Evolutionary conservation across 2,329 filamentous ascomycete genomes (phyloP), one percentile per base, ranked within the genome.

Genomic region (Fusarium anthophilum): DNA sequence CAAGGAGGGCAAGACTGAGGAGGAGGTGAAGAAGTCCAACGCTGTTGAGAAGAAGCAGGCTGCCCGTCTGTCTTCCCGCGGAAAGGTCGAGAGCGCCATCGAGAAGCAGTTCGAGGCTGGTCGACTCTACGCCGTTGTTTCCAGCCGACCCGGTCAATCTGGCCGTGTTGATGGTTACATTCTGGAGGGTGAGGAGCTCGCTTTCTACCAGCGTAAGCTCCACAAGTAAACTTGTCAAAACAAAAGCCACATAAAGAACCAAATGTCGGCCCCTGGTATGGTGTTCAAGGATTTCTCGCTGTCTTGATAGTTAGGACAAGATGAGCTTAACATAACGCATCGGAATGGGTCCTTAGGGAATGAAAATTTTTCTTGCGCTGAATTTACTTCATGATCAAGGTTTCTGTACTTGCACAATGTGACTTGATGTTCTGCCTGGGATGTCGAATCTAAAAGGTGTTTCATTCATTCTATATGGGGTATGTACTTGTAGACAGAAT

Each of bases 91-190:
- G 88, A 76, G 87, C 79, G 91, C 94, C 78, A 86, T 99, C 78
- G 96, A 99, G 94, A 95, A 94, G 89, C 96, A 99, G 90, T 99
- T 99, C 89, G 96, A 98, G 93, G 96, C 96, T 80, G 95, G 96
- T 91, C 96, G 97, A 87, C 89, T 99, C 81, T 98, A 92, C 87
- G 96, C 96, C 82, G 93, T 98, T 80, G 88, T 99, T 82, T 91
- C 96, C 81, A 96, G 93, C 86, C 91, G 96, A 83, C 96, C 96
- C 79, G 96, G 96, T 82, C 96, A 99, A 93, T 96, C 94, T 85
- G 96, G 96, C 82, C 95, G 96, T 87, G 91, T 91, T 82, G 96
- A 99, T 86, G 96, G 96, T 79, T 99, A 99, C 90, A 92, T 99
- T 86, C 91, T 99, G 79, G 96, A 99, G 92, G 96, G 96, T 83